phyloP scores from a whole-genome alignment of 2,329 filamentous ascomycete genomes.

The Trichoderma arundinaceum region DNA sequence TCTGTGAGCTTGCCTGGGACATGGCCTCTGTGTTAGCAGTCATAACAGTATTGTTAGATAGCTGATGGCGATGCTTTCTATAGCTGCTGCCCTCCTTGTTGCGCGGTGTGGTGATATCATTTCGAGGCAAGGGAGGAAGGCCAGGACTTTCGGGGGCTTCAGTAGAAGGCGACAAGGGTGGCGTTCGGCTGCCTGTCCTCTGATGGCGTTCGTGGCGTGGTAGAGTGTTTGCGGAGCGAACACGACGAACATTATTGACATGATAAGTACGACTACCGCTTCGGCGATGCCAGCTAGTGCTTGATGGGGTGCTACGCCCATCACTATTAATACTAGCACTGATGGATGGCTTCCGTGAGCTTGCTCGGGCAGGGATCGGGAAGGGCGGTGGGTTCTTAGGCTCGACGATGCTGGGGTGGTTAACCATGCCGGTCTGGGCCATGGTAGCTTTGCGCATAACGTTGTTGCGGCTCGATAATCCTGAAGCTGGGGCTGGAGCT shows the following conservation, averaged over 20 bases:
- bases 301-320: constrained; percentile 71
- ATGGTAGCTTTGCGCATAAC: constrained; percentile 79
- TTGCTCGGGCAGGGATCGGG: constrained; percentile 87
- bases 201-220: constrained; percentile 59
- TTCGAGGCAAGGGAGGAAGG: constrained; percentile 74
- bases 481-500: constrained; percentile 36
- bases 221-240: constrained; percentile 80
- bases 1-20: constrained; percentile 65
- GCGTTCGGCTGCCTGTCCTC: constrained; percentile 63
- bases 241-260: constrained; percentile 74
- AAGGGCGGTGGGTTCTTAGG: constrained; percentile 78
- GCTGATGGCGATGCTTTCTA: constrained; percentile 59
- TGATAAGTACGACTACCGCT: constrained; percentile 57
- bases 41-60: constrained; percentile 64
- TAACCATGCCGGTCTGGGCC: constrained; percentile 78
- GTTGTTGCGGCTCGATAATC: constrained; percentile 55
- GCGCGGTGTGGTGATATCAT: constrained; percentile 70
- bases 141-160: constrained; percentile 71
- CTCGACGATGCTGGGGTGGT: constrained; percentile 71
- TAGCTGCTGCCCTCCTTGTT: constrained; percentile 53
- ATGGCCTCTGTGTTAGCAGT: constrained; percentile 51
- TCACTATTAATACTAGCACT: constrained; percentile 71
- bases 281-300: constrained; percentile 62
- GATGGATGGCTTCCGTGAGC: constrained; percentile 75
- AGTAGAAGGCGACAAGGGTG: constrained; percentile 70